These are phyloP conservation scores for Arthroderma sp. DNA, from an alignment of 2,329 filamentous ascomycete species.

Conservation along the genomic window DNA sequence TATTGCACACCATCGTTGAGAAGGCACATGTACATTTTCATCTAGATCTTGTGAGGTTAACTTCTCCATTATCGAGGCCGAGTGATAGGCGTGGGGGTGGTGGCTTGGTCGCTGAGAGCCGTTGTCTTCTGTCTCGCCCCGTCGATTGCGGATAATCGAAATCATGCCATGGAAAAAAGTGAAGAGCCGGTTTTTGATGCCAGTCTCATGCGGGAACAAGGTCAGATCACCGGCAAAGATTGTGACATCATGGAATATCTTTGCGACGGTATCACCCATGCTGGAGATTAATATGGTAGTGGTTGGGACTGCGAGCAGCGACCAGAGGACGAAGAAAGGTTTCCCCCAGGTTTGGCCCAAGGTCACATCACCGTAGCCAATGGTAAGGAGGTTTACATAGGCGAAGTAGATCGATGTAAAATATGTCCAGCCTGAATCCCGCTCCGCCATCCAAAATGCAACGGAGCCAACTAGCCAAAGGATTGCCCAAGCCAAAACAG, in stretches of 20 bases:
- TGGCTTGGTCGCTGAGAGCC: not conserved
- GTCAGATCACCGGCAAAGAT: conserved; percentile 46
- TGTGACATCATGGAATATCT: conserved; percentile 42
- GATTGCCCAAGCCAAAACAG: conserved; percentile 28
- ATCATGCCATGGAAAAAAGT: conserved; percentile 14
- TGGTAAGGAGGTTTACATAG: conserved; percentile 29
- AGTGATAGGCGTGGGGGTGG: not conserved
- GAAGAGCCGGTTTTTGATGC: conserved; percentile 19
- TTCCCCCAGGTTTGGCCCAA: conserved; percentile 26
- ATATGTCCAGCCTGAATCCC: conserved; percentile 25
- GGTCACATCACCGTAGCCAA: conserved; percentile 31
- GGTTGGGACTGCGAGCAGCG: conserved; percentile 29
- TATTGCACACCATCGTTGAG: conserved; percentile 36
- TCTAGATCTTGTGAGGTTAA: not conserved
- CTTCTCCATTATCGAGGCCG: not conserved
- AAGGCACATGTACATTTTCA: not conserved
- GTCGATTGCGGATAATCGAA: conserved; percentile 9
- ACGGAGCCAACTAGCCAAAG: conserved; percentile 35
- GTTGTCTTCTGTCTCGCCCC: not conserved
- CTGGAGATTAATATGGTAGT: conserved; percentile 32
- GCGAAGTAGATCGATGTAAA: conserved; percentile 31
- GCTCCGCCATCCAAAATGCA: conserved; percentile 28
- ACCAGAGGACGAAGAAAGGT: conserved; percentile 32
- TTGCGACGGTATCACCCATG: conserved; percentile 35
- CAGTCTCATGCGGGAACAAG: conserved; percentile 40